Evolutionary conservation across 2,329 filamentous ascomycete genomes (phyloP), one percentile per base, ranked within the genome.

Genomic region (Alternaria longipes): DNA sequence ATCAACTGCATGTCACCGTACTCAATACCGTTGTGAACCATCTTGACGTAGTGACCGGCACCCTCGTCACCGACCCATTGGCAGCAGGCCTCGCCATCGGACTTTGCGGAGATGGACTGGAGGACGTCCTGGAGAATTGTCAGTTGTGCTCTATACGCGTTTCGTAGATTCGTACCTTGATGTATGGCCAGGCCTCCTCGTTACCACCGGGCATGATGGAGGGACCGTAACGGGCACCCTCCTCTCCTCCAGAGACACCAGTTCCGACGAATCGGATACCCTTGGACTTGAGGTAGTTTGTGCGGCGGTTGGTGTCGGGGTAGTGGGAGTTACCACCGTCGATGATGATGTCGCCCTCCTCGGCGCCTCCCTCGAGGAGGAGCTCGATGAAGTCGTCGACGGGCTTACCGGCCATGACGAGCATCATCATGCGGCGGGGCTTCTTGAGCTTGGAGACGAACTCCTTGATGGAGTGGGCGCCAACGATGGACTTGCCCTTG

Each of bases 1-100:
- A 99, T 99, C 78, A 99, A 88, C 87, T 99, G 95, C 95, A 99
- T 99, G 86, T 99, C 95, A 89, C 95, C 95, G 82, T 99, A 99
- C 86, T 99, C 95, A 77, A 99, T 99, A 88, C 95, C 95, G 85
- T 99, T 99, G 91, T 99, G 95, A 68, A 99, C 95, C 95, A 99
- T 99, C 92, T 99, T 99, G 87, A 99, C 94, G 87, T 97, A 99
- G 90, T 99, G 95, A 76, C 95, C 95, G 84, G 95, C 92, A 89
- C 95, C 95, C 83, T 98, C 93, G 84, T 98, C 95, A 85, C 95
- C 95, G 76, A 99, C 95, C 95, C 95, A 99, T 84, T 99, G 95
- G 81, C 95, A 99, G 90, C 95, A 99, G 70, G 95, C 85, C 88
- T 99, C 95, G 77, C 90, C 90, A 78, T 97, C 94, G 82, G 92